Percentiles rank a stretch among this genome's conserved stretches.
phyloP scores from a whole-genome alignment of 2,329 filamentous ascomycete genomes.

The Penicillium rolfsii region DNA sequence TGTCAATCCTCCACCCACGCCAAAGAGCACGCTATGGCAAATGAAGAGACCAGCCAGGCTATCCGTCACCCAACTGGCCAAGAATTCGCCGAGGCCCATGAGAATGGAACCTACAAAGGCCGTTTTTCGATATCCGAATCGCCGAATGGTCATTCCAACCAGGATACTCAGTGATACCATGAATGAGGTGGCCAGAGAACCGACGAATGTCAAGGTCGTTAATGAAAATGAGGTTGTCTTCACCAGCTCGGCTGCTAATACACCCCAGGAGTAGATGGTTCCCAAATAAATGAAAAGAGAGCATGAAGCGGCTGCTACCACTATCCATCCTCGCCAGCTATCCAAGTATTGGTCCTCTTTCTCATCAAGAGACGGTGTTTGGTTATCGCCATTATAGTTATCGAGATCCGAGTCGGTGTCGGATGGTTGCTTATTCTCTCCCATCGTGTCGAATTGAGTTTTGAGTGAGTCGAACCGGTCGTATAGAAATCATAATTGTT shows the following conservation, averaged over 20 bases:
- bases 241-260: conserved; percentile 11
- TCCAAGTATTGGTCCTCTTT: conserved; percentile 11
- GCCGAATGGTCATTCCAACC: conserved; percentile 14
- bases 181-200: conserved; percentile 15
- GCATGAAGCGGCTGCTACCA: conserved; percentile 11
- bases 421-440: not conserved
- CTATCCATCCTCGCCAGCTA: conserved; percentile 15
- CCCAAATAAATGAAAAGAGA: conserved; percentile 16
- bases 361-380: not conserved
- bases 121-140: conserved; percentile 12
- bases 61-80: conserved; percentile 13
- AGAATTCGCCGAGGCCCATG: conserved; percentile 15
- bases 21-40: conserved; percentile 16
- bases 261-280: conserved; percentile 15
- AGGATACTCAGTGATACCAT: conserved; percentile 17
- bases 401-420: conserved; percentile 2
- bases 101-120: conserved; percentile 11
- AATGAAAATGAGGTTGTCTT: conserved; percentile 13
- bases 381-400: not conserved
- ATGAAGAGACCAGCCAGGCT: conserved; percentile 13
- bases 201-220: conserved; percentile 15
- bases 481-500: not conserved
- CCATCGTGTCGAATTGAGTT: not conserved
- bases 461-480: not conserved
- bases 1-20: conserved; percentile 17